Evolutionary conservation across 352 stramenopile species (phyloP).

Genomic region (Globisporangium nodosum): DNA sequence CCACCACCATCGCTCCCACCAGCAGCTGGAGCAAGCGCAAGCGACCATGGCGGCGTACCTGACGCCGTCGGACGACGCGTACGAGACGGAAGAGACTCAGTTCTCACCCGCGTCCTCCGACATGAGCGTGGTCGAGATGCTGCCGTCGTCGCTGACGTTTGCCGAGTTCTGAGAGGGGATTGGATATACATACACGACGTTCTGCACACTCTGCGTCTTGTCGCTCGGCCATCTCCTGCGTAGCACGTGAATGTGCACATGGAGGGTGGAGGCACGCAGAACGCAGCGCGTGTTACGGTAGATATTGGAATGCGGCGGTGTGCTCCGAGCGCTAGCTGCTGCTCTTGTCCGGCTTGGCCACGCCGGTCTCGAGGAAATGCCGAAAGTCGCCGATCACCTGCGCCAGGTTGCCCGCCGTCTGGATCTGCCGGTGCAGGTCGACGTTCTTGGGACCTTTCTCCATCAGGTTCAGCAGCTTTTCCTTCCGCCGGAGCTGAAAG

Average conservation of each 20-base stretch:
- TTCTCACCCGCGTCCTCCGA: conserved; percentile 30
- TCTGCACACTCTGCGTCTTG: not conserved
- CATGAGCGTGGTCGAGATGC: conserved; percentile 24
- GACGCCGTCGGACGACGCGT: conserved; percentile 35
- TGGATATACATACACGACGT: not conserved
- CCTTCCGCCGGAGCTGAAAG: conserved; percentile 66
- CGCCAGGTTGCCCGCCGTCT: conserved; percentile 76
- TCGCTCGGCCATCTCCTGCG: not conserved
- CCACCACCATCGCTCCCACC: not conserved
- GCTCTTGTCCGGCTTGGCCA: conserved; percentile 22
- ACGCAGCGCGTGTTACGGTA: not conserved
- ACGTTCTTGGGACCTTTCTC: conserved; percentile 82
- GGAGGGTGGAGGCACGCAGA: too few species aligned
- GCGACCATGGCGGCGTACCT: conserved; percentile 41
- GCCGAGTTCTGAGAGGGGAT: conserved; percentile 23
- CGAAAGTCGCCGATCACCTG: conserved; percentile 81
- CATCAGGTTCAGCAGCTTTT: conserved; percentile 80
- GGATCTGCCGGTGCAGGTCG: conserved; percentile 82
- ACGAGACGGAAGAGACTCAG: conserved; percentile 17
- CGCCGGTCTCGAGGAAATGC: conserved; percentile 74
- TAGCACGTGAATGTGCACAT: too few species aligned
- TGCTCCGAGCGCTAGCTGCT: conserved; percentile 13
- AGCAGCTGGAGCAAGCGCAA: conserved; percentile 3
- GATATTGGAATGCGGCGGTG: not conserved
- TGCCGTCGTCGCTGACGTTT: conserved; percentile 25